Percentiles rank a stretch among this genome's conserved stretches.
phyloP scores from a whole-genome alignment of 805 yeast species.

The Ogataea trehaloabstinens region DNA sequence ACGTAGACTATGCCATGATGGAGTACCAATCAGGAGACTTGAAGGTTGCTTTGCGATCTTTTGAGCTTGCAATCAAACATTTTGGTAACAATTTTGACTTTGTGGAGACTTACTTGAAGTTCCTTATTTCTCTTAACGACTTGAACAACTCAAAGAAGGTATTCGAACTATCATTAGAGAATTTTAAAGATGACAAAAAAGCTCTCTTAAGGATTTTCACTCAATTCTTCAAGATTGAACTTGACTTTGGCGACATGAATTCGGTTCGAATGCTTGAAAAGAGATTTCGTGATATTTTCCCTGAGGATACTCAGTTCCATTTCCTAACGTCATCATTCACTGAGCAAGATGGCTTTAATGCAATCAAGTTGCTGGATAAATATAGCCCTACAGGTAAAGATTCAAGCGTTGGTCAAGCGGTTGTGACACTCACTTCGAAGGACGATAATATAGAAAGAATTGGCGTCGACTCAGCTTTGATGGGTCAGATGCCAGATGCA shows the following conservation, averaged over 20 bases:
- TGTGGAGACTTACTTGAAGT: slow-evolving; percentile 67
- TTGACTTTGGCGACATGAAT: slow-evolving; percentile 65
- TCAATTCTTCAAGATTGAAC: slow-evolving; percentile 64
- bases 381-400: slow-evolving; percentile 14
- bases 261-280: slow-evolving; percentile 65
- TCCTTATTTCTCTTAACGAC: slow-evolving; percentile 65
- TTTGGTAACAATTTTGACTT: slow-evolving; percentile 54
- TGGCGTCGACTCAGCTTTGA: slow-evolving; percentile 18
- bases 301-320: slow-evolving; percentile 45
- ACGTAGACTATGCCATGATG: slow-evolving; percentile 75
- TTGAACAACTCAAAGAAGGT: slow-evolving; percentile 72
- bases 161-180: slow-evolving; percentile 73
- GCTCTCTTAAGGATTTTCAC: slow-evolving; percentile 49
- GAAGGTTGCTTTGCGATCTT: slow-evolving; percentile 70
- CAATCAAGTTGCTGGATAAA: slow-evolving; percentile 35
- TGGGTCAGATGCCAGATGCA: slow-evolving; percentile 19
- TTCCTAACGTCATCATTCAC: slow-evolving; percentile 20
- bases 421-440: not conserved
- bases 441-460: slow-evolving; percentile 3
- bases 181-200: slow-evolving; percentile 39
- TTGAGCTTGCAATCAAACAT: slow-evolving; percentile 72
- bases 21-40: slow-evolving; percentile 69
- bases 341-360: slow-evolving; percentile 26
- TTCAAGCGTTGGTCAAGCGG: not conserved
- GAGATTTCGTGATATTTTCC: slow-evolving; percentile 64